Conservation (phyloP, 179 eudicot species). For the Silene vulgaris region DNA sequence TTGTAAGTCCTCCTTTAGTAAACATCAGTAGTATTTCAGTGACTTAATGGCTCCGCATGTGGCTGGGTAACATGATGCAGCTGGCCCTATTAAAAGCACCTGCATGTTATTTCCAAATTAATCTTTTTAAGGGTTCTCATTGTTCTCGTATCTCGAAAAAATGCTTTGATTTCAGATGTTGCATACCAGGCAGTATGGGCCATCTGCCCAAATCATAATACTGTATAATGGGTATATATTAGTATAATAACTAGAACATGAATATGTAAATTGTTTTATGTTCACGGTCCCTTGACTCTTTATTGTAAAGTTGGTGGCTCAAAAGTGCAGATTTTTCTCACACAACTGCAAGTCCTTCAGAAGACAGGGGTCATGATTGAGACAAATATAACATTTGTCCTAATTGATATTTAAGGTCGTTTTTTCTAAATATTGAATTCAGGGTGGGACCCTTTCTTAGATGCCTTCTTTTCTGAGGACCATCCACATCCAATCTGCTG, state of each 20-base stretch:
- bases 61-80: too few relatives aligned
- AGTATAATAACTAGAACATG: not conserved
- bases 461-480: constrained; percentile 25
- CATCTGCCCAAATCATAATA: too few relatives aligned
- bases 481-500: constrained; percentile 46
- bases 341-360: constrained; percentile 1
- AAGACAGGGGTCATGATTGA: constrained; percentile 20
- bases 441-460: constrained; percentile 27
- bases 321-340: constrained; percentile 16
- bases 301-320: not conserved
- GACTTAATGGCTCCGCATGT: too few relatives aligned
- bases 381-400: constrained; percentile 38
- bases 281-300: constrained; percentile 5
- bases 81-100: too few relatives aligned
- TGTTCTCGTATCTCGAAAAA: too few relatives aligned
- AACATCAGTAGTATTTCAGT: too few relatives aligned
- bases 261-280: not conserved
- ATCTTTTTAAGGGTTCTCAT: too few relatives aligned
- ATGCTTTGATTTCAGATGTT: too few relatives aligned
- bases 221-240: too few relatives aligned
- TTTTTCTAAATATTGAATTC: constrained; percentile 8
- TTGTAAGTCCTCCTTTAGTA: too few relatives aligned
- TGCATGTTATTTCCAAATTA: too few relatives aligned
- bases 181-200: too few relatives aligned
- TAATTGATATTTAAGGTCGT: constrained; percentile 29